Evolutionary conservation across 2,329 filamentous ascomycete species (phyloP).

Genomic region (Microdochium trichocladiopsis): DNA sequence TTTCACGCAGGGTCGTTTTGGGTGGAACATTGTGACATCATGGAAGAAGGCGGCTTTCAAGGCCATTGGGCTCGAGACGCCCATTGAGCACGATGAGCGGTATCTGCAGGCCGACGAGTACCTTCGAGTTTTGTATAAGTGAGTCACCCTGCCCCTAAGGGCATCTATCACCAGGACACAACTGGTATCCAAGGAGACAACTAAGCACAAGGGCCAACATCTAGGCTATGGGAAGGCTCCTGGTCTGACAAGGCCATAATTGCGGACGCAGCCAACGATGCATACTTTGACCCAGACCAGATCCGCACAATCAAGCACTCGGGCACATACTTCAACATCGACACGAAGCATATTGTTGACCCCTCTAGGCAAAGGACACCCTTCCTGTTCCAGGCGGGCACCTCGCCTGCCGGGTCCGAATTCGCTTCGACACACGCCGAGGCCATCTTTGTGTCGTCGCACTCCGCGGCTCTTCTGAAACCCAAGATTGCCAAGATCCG

Average conservation of each 20-base stretch:
- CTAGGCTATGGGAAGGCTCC: constrained; percentile 44
- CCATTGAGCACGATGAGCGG: constrained; percentile 53
- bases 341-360: constrained; percentile 38
- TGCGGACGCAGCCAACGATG: constrained; percentile 43
- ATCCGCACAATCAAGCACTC: constrained; percentile 54
- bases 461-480: constrained; percentile 38
- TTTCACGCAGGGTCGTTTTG: constrained; percentile 52
- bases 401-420: constrained; percentile 45
- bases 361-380: constrained; percentile 51
- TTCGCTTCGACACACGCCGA: constrained; percentile 54
- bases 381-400: constrained; percentile 52
- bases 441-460: constrained; percentile 51
- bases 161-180: too few species aligned
- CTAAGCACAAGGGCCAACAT: too few species aligned
- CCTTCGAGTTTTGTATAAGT: constrained; percentile 55
- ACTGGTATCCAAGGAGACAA: background rate
- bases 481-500: constrained; percentile 47
- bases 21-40: constrained; percentile 56
- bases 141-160: too few species aligned
- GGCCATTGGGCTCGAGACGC: constrained; percentile 50
- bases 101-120: constrained; percentile 58
- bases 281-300: constrained; percentile 50
- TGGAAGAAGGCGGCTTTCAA: constrained; percentile 55
- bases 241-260: constrained; percentile 51
- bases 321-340: constrained; percentile 45